Evolutionary conservation across 2,329 filamentous ascomycete genomes (phyloP), one percentile per base, ranked within the genome.

Genomic region (Coleophoma cylindrospora): DNA sequence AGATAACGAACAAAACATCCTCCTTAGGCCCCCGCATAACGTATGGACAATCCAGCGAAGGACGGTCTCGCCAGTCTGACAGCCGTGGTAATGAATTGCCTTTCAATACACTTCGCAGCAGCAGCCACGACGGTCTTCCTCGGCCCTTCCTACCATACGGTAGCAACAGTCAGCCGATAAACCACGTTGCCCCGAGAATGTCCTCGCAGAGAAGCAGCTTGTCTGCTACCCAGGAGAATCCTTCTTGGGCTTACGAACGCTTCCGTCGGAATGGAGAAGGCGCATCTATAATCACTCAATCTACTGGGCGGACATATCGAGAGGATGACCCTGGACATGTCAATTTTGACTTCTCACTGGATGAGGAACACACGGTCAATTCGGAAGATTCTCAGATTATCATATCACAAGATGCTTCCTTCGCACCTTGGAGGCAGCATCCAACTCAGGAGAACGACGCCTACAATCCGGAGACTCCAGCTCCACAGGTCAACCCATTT

Each of bases 401-500:
- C 1, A 45, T 49, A 38, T 61, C 59, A 4, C 54, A 63, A 53
- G 61, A 63, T 51, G 50, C 50, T 4, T 57, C 57, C 4, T 57
- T 49, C 44, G 48, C 50, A n/a, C 41, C 41, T 4, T 4, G 15
- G 9, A 32, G n/a, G 22, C 45, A 36, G 40, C 40, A 48, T 13
- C 45, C 34, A 8, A 40, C 8, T 21, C 12, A 15, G 33, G 33
- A 15, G 11, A 43, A 9, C 14, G 13, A 22, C 22, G 43, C 27
- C 11, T 54, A 52, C 19, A 58, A 61, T 33, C 63, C 63, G 15
- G 50, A 62, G 38, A 66, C 63, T 9, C 63, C 63, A 14, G 62
- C 57, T 17, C 53, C 57, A 14, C 50, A 56, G 1, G 38, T 59
- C 34, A 66, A 66, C 45, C 63, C 63, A n/a, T 66, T 66, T 34